Evolutionary conservation across 371 early-diverging fungal species (phyloP), one percentile per base, ranked within the genome.

Genomic region (Lichtheimia hyalospora): DNA sequence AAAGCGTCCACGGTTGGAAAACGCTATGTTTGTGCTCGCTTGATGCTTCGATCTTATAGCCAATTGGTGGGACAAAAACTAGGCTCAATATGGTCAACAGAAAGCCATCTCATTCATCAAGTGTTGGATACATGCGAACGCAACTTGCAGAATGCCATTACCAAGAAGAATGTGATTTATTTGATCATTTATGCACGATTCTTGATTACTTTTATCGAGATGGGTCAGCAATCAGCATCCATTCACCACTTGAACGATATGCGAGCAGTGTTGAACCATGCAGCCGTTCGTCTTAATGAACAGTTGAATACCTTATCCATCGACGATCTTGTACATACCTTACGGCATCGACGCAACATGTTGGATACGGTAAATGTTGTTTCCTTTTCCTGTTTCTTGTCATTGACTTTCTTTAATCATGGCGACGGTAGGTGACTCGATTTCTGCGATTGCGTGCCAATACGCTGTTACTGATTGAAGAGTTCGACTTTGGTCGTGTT

Each of bases 91-190:
- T 57, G 49, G 48, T 34, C 16, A 0, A 8, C 28, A 3, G 41
- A 39, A 12, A 49, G 49, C 25, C 18, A 46, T 12, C 16, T 16
- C 14, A 48, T 55, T 44, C 21, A 40, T 5, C 49, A 18, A 7
- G 48, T 49, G 2, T 27, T 57, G 49, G 5, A 34, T 20, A 18
- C 48, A 14, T 57, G 58, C 39, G 58, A 57, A 40, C 18, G 48
- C 46, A 1, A 34, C 14, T 49, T 57, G 14, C 13, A 27, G 8
- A 12, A 49, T 18, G 27, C 49, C 7, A 5, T 55, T 7, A 18
- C 14, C n/a, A n/a, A 18, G 5, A 25, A 23, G 15, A 24, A 55
- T 8, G 16, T 18, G 14, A 15, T n/a, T 6, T 28, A 34, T 24
- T 46, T 27, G 25, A 49, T 49, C 20, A 20, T 44, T 27, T 57